Base-by-base conservation (phyloP, 2,329 filamentous ascomycete genomes). In the Sphaerulina musiva region DNA sequence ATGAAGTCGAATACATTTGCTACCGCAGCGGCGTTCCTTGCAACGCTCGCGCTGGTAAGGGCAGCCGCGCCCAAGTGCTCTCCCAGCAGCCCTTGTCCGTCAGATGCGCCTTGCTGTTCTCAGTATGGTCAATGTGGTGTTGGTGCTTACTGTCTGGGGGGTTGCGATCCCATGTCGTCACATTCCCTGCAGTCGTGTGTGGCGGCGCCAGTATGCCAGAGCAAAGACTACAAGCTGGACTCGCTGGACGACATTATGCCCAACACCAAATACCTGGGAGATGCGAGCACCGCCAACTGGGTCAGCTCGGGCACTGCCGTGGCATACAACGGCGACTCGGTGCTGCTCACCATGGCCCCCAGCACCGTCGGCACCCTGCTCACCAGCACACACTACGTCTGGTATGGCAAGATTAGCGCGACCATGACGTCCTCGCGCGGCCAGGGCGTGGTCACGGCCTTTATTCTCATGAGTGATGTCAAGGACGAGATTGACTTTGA, bases 401-500 rank as follows among this genome's bases (percentile, higher is more conserved):
- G 93, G 93, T 98, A 97, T 72, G 93, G 93, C 68, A 95, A 87
- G 72, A 85, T 95, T 66, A 87, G 86, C 70, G 89, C 89, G 51
- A 87, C 77, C 53, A 77, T 97, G 71, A 93, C 89, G 78, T 92
- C 90, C 0, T 86, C 85, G 60, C 84, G 87, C 66, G 91, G 90
- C 54, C 75, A 78, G 44, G 93, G 93, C 78, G 93, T 98, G 20
- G 87, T 98, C n/a, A 95, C 90, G 1, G 92, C 90, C 31, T 98
- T 98, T 70, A 98, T 98, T 70, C 78, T 97, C 68, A 83, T 96
- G 72, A 91, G 87, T 36, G 92, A 97, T 67, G 87, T 95, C 67
- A 95, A 96, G 79, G 93, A 98, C 68, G 93, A 98, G 73, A 95
- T 98, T 66, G 93, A 98, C 75, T 97, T 89, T 70, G 93, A 98